Evolutionary conservation across 2,329 filamentous ascomycete genomes (phyloP), one percentile per base, ranked within the genome.

Genomic region (Macroventuria anomochaeta): DNA sequence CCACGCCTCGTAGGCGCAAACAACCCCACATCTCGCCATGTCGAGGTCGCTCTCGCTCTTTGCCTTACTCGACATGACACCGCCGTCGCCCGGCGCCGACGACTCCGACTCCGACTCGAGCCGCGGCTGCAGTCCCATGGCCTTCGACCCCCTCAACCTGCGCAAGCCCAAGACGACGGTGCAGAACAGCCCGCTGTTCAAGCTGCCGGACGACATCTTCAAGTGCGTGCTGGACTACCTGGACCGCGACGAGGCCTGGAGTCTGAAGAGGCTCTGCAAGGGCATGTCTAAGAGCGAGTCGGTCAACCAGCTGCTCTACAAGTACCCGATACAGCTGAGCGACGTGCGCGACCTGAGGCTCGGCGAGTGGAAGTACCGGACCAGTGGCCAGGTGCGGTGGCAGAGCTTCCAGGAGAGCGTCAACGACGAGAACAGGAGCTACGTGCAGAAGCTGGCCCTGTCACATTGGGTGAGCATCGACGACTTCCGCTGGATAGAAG

Each of bases 401-500:
- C 42, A 57, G 21, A 57, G 39, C 41, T 74, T 75, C 62, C 58
- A 63, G 57, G 53, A 63, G 4, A 71, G 65, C 47, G 68, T 74
- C 59, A 68, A 63, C 50, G 64, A 73, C 43, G 44, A 46, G 25
- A 75, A 74, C 46, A 58, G 71, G 5, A 37, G 46, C 37, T 65
- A 67, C 25, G 69, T 75, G 7, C 69, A 70, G 43, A 73, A 70
- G 47, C 56, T 75, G 15, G 70, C 73, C 34, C 53, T 75, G 55
- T 71, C 67, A 8, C 73, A 75, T 44, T 75, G 68, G 68, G 62
- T 62, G 36, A 69, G 69, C 48, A 65, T 73, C 26, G 67, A 62
- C 29, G 73, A 75, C 55, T 74, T 75, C 43, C 46, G 62, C 36
- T 75, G 73, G 73, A 68, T 75, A 39, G 57, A 72, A n/a, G 55